Conservation (phyloP, 164 flowering plant species). For the grape (Vitis vinifera) region DNA sequence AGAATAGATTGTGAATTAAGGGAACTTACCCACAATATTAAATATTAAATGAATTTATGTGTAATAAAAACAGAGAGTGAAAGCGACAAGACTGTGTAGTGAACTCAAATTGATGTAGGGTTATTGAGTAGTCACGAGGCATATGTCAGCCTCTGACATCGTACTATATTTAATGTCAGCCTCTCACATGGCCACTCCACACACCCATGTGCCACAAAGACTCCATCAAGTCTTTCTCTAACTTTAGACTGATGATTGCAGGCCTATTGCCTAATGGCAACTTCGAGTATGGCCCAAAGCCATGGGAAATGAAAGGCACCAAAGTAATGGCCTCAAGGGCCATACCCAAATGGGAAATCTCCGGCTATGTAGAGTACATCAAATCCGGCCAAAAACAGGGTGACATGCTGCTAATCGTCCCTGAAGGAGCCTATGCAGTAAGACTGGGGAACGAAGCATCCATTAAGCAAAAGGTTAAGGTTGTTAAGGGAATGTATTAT, state of each 20-base stretch:
- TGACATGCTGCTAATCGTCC: conserved; percentile 84
- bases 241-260: conserved; percentile 18
- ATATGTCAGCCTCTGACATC: no score
- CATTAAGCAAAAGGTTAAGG: conserved; percentile 57
- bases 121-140: no score
- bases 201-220: no score
- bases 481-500: conserved; percentile 48
- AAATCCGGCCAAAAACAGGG: conserved; percentile 81
- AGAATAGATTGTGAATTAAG: no score
- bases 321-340: conserved; percentile 42
- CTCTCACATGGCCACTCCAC: no score
- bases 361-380: conserved; percentile 83
- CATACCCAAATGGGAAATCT: conserved; percentile 69
- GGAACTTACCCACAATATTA: no score
- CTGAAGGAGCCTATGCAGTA: conserved; percentile 74
- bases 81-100: no score
- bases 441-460: conserved; percentile 81
- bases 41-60: no score
- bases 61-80: no score
- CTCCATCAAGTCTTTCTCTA: no score
- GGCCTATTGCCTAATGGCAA: conserved; percentile 78
- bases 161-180: no score
- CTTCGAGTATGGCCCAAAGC: conserved; percentile 75
- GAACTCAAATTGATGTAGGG: no score
- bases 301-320: conserved; percentile 63